Percentiles rank a stretch among this genome's conserved stretches.
phyloP scores from a whole-genome alignment of 2,329 filamentous ascomycete genomes.

The Westerdykella sp. region DNA sequence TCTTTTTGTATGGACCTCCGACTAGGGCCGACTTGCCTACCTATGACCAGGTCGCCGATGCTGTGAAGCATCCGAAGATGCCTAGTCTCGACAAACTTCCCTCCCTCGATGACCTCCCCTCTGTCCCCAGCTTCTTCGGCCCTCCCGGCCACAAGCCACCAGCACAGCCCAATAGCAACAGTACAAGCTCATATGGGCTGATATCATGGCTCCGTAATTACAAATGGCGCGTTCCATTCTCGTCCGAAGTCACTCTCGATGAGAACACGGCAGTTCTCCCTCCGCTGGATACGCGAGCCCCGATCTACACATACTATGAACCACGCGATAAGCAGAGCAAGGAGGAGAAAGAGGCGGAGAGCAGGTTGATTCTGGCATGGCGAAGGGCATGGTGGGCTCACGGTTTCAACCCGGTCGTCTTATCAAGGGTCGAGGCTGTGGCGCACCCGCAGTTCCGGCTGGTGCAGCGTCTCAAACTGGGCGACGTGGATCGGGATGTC shows the following conservation, averaged over 20 bases:
- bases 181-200: slow-evolving; percentile 49
- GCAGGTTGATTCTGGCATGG: slow-evolving; percentile 77
- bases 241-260: slow-evolving; percentile 70
- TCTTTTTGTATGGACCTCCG: slow-evolving; percentile 36
- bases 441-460: slow-evolving; percentile 72
- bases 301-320: slow-evolving; percentile 91
- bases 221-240: slow-evolving; percentile 89
- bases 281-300: slow-evolving; percentile 60
- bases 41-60: slow-evolving; percentile 31
- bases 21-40: slow-evolving; percentile 32
- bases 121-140: slow-evolving; percentile 58
- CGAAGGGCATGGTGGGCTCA: slow-evolving; percentile 92
- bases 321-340: slow-evolving; percentile 56
- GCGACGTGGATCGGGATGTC: slow-evolving; percentile 27
- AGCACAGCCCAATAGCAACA: slow-evolving; percentile 70
- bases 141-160: slow-evolving; percentile 64
- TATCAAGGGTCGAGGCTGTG: slow-evolving; percentile 74
- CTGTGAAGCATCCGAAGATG: slow-evolving; percentile 37
- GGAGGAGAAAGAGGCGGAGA: slow-evolving; percentile 64
- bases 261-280: slow-evolving; percentile 80
- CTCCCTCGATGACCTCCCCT: slow-evolving; percentile 28
- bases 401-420: slow-evolving; percentile 78
- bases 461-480: slow-evolving; percentile 49
- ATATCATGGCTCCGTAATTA: slow-evolving; percentile 83
- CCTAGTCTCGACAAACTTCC: slow-evolving; percentile 25